Base-by-base conservation (phyloP, 2,329 filamentous ascomycete genomes). In the Pezicula carpinea region DNA sequence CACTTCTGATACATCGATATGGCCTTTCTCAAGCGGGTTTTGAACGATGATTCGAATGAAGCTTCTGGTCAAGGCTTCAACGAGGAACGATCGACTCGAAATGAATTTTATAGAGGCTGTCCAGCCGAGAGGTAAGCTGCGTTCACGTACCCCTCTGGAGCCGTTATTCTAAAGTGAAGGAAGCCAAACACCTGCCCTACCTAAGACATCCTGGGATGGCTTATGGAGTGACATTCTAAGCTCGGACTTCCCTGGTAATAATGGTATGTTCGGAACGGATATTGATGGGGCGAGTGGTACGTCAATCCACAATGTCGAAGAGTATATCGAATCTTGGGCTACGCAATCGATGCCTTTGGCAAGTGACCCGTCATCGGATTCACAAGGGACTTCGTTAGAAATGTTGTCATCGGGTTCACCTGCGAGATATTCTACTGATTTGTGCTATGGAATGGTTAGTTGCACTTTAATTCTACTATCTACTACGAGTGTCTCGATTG, bases 371-470 rank as follows among this genome's bases (percentile, higher is more conserved):
- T 44, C 38, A 38, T 38, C 22, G n/a, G 19, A 48, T 32, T 17
- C 39, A 18, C 17, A 31, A 23, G 15, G 10, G 18, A 18, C 15
- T 34, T n/a, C 35, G 5, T 19, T 18, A 13, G 35, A 39, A 18
- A 4, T 32, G 32, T 32, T 39, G 15, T 10, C 39, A 31, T 14
- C 15, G 4, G 39, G 33, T n/a, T 29, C 4, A 4, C 21, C 39
- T 31, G 14, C 5, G 8, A 35, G 17, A 3, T 11, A 29, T 6
- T 17, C 33, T 34, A 40, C 26, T 17, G 14, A 14, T 4, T 19
- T 43, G 10, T 48, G 46, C 39, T 48, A 48, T 48, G 46, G 46
- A 39, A 48, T 48, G 46, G 46, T 48, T 5, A 31, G 46, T 48
- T 42, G 14, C 17, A 31, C n/a, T 21, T 40, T 39, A 18, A 19